Evolutionary conservation across 148 eudicot genomes (phyloP), one percentile per base, ranked within the genome.

Genomic region (Cornus kousa): DNA sequence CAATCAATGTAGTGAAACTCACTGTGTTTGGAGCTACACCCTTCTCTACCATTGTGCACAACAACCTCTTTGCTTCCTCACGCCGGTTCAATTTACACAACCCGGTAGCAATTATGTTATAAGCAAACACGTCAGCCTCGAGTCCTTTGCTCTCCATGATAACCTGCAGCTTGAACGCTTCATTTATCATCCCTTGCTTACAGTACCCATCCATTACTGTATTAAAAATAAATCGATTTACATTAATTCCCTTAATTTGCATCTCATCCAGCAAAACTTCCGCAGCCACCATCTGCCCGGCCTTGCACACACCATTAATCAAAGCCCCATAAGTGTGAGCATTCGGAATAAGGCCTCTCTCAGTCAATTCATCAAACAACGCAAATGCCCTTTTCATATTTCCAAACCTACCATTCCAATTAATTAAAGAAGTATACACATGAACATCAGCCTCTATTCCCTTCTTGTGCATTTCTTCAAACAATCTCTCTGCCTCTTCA

Each of bases 151-250:
- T 87, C 81, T 88, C 90, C 99, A 93, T 92, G 64, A 86, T 74
- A 83, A 77, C 86, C 71, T 79, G 82, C 60, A 93, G 75, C 64
- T 66, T 75, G 70, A 86, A 57, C 20, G 95, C 99, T 75, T 93
- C 87, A 64, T 92, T 92, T 9, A 96, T 79, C 88, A 78, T 88
- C 69, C 99, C 94, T 62, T 72, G 80, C 83, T 77, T 90, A 78
- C 94, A 90, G 71, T 89, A 93, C 48, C 98, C 98, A 67, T 89
- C 90, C 80, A 92, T 88, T 70, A 95, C 64, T 6, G 90, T 93
- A 78, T 90, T 93, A 68, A 87, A 88, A 62, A 95, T 84, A 76
- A 93, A 91, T 53, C 43, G 81, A 85, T 90, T 91, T 62, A 86
- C 24, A 69, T 90, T 90, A 74, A 91, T 74, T 60, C 97, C 97